phyloP scores from a whole-genome alignment of 2,329 filamentous ascomycete species.

The Fusarium denticulatum region DNA sequence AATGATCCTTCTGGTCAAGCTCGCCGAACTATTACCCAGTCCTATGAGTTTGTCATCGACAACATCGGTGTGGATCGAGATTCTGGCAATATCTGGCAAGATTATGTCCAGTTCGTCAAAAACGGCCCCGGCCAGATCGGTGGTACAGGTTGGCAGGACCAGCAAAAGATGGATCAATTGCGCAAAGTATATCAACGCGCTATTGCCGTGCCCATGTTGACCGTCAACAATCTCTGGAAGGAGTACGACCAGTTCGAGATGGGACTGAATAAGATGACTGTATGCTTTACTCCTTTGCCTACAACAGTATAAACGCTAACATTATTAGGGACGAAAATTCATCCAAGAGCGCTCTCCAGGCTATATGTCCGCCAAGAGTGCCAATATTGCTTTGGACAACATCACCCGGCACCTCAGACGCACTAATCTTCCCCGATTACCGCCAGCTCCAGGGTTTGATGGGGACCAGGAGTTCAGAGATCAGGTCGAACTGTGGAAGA shows the following conservation, averaged over 20 bases:
- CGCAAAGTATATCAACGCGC: constrained; percentile 93
- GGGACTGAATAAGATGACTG: constrained; percentile 89
- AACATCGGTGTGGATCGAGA: constrained; percentile 93
- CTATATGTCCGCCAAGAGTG: constrained; percentile 96
- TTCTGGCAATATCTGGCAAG: constrained; percentile 88
- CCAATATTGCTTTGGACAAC: constrained; percentile 90
- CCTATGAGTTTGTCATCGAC: constrained; percentile 91
- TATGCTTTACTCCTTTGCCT: constrained; percentile 53
- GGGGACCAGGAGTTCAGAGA: constrained; percentile 85
- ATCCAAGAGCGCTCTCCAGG: constrained; percentile 90
- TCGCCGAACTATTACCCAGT: constrained; percentile 81
- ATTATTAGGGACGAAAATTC: constrained; percentile 82
- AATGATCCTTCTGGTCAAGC: constrained; percentile 82
- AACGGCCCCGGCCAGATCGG: constrained; percentile 86
- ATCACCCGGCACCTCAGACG: constrained; percentile 80
- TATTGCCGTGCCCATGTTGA: constrained; percentile 85
- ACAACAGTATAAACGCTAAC: constrained; percentile 38
- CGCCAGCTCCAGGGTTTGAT: constrained; percentile 85
- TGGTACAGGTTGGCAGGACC: constrained; percentile 91
- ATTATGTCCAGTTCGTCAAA: constrained; percentile 94
- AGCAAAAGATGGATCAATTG: constrained; percentile 95
- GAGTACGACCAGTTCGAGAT: constrained; percentile 98
- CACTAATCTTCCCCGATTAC: constrained; percentile 81
- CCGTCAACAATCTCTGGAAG: constrained; percentile 89
- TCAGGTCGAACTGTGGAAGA: constrained; percentile 90